These are phyloP conservation scores for Globisporangium camurandrum DNA, from an alignment of 352 stramenopile genomes.

Conservation along the genomic window DNA sequence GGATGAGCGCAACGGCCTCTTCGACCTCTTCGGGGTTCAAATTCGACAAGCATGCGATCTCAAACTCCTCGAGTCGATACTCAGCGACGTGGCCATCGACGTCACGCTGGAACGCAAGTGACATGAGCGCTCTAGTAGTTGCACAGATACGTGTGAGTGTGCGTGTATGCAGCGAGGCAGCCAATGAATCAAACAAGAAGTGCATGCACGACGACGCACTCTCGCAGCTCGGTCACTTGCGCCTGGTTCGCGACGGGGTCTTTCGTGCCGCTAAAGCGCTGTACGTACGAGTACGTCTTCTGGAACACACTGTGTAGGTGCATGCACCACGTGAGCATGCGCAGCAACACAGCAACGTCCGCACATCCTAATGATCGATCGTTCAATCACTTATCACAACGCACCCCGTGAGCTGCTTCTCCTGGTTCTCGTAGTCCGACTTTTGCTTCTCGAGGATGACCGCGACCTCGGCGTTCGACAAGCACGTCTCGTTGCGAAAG, in stretches of 20 bases:
- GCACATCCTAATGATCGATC: too few relatives aligned
- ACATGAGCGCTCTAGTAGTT: conserved; percentile 67
- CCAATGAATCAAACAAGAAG: too few relatives aligned
- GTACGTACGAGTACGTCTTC: conserved; percentile 89
- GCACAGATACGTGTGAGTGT: neutral
- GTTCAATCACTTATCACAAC: neutral
- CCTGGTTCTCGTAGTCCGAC: conserved; percentile 86
- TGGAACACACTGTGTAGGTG: conserved; percentile 72
- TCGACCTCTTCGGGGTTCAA: conserved; percentile 87
- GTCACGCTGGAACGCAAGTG: conserved; percentile 75
- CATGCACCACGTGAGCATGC: neutral
- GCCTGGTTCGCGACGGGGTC: conserved; percentile 87
- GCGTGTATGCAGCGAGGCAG: neutral
- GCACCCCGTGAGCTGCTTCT: conserved; percentile 84
- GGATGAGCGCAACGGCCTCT: conserved; percentile 83
- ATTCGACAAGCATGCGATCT: conserved; percentile 87
- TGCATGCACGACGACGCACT: conserved; percentile 37
- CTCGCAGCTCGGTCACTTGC: conserved; percentile 82
- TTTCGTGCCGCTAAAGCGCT: conserved; percentile 88
- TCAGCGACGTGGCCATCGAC: conserved; percentile 60
- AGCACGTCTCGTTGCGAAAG: conserved; percentile 84
- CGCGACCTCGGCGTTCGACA: conserved; percentile 86
- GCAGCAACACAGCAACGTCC: too few relatives aligned
- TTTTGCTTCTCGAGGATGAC: conserved; percentile 90
- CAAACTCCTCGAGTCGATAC: conserved; percentile 84